Evolutionary conservation across 176 grass and related monocot species (phyloP).

Genomic region (Rhynchospora tenuis): DNA sequence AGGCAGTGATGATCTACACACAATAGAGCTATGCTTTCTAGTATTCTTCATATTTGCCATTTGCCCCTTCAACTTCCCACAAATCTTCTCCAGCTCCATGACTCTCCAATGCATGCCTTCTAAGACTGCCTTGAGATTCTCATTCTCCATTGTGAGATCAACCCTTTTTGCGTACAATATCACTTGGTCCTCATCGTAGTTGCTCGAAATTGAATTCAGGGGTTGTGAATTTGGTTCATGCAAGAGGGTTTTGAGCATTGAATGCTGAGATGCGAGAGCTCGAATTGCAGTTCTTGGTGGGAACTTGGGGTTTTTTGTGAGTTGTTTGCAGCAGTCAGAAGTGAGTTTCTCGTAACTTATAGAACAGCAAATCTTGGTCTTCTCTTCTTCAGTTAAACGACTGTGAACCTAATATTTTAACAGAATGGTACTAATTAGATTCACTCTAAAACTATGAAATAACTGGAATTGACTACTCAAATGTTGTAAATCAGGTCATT

Average conservation of each 20-base stretch:
- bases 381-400: slow-evolving; percentile 64
- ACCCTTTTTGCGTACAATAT: slow-evolving; percentile 75
- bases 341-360: slow-evolving; percentile 96
- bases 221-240: slow-evolving; percentile 19
- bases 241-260: slow-evolving; percentile 64
- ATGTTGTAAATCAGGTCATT: slow-evolving; percentile 18
- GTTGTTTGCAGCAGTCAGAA: slow-evolving; percentile 80
- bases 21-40: slow-evolving; percentile 3
- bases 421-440: background rate
- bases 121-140: slow-evolving; percentile 74
- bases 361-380: slow-evolving; percentile 74
- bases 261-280: slow-evolving; percentile 82
- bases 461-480: slow-evolving; percentile 19
- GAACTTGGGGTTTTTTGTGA: slow-evolving; percentile 58
- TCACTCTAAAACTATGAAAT: background rate
- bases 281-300: slow-evolving; percentile 75
- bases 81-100: slow-evolving; percentile 84
- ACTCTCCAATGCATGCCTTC: slow-evolving; percentile 87
- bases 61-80: slow-evolving; percentile 74
- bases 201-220: background rate
- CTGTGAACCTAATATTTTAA: slow-evolving; percentile 48
- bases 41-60: slow-evolving; percentile 74
- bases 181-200: slow-evolving; percentile 40
- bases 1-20: slow-evolving; percentile 62
- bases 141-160: slow-evolving; percentile 58